Conservation (phyloP, 2,329 filamentous ascomycete genomes). For the Colletotrichum phormii region DNA sequence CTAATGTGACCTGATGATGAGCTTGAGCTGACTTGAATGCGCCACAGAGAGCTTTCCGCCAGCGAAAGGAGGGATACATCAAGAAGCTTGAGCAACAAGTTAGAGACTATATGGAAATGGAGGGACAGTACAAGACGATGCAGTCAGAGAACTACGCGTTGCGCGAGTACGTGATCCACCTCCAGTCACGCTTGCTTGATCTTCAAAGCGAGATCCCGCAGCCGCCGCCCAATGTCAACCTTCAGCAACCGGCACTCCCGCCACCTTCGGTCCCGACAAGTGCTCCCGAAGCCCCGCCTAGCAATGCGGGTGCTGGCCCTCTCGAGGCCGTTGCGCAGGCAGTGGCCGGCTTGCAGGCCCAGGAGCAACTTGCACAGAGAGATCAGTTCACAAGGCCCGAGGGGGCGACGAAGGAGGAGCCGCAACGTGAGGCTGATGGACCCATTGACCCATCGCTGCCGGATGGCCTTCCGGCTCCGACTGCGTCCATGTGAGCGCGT, state of each 20-base stretch:
- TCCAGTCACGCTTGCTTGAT: slow-evolving; percentile 89
- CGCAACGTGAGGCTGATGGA: slow-evolving; percentile 60
- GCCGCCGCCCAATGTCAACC: slow-evolving; percentile 82
- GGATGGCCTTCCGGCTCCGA: slow-evolving; percentile 47
- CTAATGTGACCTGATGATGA: background rate
- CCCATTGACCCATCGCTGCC: slow-evolving; percentile 64
- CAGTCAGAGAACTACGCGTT: slow-evolving; percentile 91
- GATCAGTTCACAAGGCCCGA: slow-evolving; percentile 50
- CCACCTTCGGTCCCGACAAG: slow-evolving; percentile 41
- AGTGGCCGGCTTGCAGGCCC: slow-evolving; percentile 55
- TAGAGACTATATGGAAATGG: slow-evolving; percentile 80
- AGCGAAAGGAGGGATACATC: slow-evolving; percentile 98
- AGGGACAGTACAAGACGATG: slow-evolving; percentile 81
- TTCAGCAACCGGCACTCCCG: slow-evolving; percentile 62
- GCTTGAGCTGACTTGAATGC: slow-evolving; percentile 42
- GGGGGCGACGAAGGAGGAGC: slow-evolving; percentile 51
- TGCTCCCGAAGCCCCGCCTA: slow-evolving; percentile 21
- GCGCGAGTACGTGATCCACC: slow-evolving; percentile 90
- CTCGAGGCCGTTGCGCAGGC: slow-evolving; percentile 65
- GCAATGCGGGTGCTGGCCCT: slow-evolving; percentile 45
- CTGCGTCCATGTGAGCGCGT: slow-evolving; percentile 45
- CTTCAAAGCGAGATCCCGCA: slow-evolving; percentile 85
- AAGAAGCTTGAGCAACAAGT: slow-evolving; percentile 97
- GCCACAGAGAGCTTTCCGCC: slow-evolving; percentile 88
- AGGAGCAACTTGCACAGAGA: slow-evolving; percentile 53